These are phyloP conservation scores for Rosa lucieae DNA, from an alignment of 306 rosid genomes.

Conservation along the genomic window DNA sequence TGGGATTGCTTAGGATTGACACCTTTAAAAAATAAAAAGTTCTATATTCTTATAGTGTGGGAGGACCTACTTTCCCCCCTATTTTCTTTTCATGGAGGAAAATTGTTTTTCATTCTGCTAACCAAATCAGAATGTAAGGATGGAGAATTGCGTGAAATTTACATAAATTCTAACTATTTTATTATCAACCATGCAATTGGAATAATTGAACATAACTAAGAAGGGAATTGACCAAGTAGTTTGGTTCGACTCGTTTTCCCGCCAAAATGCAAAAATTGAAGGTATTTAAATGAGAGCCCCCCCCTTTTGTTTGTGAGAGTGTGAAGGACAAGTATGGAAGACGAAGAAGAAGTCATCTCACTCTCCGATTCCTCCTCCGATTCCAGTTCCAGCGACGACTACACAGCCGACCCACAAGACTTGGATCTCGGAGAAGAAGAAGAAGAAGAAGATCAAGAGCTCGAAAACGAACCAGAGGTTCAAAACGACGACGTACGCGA, in stretches of 20 bases:
- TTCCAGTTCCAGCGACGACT: conserved; percentile 43
- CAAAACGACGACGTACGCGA: conserved; percentile 3
- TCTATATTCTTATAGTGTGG: no score
- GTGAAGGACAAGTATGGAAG: conserved; percentile 40
- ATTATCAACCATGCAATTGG: no score
- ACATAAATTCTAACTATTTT: no score
- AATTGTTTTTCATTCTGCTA: no score
- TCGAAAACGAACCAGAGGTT: conserved; percentile 5
- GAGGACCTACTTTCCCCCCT: no score
- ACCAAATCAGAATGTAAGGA: no score
- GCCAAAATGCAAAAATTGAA: conserved; percentile 5
- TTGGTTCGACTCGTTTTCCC: background rate
- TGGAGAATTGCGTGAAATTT: no score
- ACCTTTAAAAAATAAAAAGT: no score
- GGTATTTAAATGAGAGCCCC: background rate
- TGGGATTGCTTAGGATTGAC: no score
- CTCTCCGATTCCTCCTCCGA: conserved; percentile 42
- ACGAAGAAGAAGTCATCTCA: conserved; percentile 44
- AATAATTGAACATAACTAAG: no score
- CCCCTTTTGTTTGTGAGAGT: background rate
- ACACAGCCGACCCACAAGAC: conserved; percentile 31
- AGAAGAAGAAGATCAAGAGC: conserved; percentile 22
- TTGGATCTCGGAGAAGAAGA: background rate
- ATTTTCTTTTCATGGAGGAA: no score
- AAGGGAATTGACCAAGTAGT: no score